Evolutionary conservation across 768 basidiomycete genomes (phyloP).

Genomic region (Termitomyces eurrhizus): DNA sequence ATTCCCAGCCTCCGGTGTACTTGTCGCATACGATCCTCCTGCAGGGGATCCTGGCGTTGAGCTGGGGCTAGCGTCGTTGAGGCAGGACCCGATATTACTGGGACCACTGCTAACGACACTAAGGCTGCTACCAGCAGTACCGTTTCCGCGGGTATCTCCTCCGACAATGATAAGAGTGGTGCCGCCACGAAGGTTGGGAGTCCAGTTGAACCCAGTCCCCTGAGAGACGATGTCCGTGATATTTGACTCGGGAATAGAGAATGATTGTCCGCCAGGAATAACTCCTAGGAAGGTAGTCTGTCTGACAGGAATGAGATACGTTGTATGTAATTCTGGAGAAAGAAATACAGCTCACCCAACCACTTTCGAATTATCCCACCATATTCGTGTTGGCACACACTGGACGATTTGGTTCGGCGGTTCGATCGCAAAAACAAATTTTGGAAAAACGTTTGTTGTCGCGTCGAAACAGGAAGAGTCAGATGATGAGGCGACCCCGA

Average conservation of each 20-base stretch:
- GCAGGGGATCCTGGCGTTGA: constrained; percentile 77
- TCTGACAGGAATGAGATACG: constrained; percentile 26
- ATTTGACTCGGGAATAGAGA: constrained; percentile 50
- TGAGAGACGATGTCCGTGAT: constrained; percentile 39
- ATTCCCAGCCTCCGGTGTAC: constrained; percentile 31
- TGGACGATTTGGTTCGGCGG: constrained; percentile 65
- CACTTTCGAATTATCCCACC: constrained; percentile 53
- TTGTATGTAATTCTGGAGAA: not conserved
- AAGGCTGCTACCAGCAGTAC: constrained; percentile 60
- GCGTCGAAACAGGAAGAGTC: constrained; percentile 62
- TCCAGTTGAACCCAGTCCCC: constrained; percentile 71
- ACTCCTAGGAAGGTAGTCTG: constrained; percentile 62
- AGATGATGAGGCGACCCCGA: constrained; percentile 45
- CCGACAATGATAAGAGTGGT: constrained; percentile 64
- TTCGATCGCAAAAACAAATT: constrained; percentile 57
- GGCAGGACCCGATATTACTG: constrained; percentile 48
- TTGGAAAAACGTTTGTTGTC: constrained; percentile 39
- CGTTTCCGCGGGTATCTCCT: constrained; percentile 64
- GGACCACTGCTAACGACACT: constrained; percentile 53
- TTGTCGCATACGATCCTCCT: constrained; percentile 68
- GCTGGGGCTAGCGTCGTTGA: constrained; percentile 60
- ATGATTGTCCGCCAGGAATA: constrained; percentile 79
- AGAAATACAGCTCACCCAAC: constrained; percentile 41
- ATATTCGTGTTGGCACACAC: constrained; percentile 59
- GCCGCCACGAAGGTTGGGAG: constrained; percentile 56